A percentile compares a stretch with the other conserved stretches of the same genome.
Conservation (phyloP, 1,139 yeast genomes). For the Protomyces arabidopsidicola region DNA sequence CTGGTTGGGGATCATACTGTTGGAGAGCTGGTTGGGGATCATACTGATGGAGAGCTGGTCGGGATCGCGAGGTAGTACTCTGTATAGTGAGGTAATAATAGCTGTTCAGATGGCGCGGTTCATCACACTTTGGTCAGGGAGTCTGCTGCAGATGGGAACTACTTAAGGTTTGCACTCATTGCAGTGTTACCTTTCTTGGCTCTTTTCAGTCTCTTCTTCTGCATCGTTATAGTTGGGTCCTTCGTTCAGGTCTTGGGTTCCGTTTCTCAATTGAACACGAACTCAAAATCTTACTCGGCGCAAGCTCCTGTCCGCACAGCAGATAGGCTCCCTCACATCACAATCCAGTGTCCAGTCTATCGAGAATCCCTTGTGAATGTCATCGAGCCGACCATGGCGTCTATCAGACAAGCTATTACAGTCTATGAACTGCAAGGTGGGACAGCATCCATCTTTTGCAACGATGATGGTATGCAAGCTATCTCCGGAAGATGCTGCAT, state of each 20-base stretch:
- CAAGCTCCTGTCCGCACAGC: constrained; percentile 23
- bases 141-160: too few species aligned
- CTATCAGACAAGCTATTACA: constrained; percentile 20
- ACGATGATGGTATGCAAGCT: constrained; percentile 30
- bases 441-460: constrained; percentile 28
- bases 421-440: constrained; percentile 31
- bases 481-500: constrained; percentile 13
- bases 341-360: constrained; percentile 31
- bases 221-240: constrained; percentile 19
- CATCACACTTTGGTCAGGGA: constrained; percentile 1
- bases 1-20: too few species aligned
- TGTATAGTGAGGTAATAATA: not conserved
- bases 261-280: constrained; percentile 21
- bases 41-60: too few species aligned
- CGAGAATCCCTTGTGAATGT: constrained; percentile 15
- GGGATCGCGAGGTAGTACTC: too few species aligned
- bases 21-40: too few species aligned
- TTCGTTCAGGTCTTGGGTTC: constrained; percentile 28
- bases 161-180: constrained; percentile 12
- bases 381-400: constrained; percentile 26
- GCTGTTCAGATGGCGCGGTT: not conserved
- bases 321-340: constrained; percentile 28
- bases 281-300: constrained; percentile 27
- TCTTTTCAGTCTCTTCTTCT: constrained; percentile 27
- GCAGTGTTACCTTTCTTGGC: constrained; percentile 20